Conservation (phyloP, 306 rosid genomes). For the Vigna angularis region DNA sequence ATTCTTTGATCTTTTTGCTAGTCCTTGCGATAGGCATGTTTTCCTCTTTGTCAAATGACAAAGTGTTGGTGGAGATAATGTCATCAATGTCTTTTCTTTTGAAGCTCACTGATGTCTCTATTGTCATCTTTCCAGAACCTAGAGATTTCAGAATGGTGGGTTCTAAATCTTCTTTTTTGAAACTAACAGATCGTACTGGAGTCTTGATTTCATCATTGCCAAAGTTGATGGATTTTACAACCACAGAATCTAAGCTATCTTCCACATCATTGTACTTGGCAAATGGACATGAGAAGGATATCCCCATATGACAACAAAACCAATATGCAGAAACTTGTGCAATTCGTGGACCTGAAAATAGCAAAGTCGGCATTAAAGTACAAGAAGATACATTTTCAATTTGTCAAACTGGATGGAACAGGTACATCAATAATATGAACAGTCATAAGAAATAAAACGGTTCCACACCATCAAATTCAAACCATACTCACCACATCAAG, state of each 20-base stretch:
- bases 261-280: slow-evolving; percentile 64
- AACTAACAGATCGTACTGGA: slow-evolving; percentile 73
- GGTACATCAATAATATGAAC: slow-evolving; percentile 13
- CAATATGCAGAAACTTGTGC: slow-evolving; percentile 38
- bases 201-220: slow-evolving; percentile 65
- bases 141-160: slow-evolving; percentile 64
- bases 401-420: background rate
- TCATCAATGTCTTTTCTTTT: slow-evolving; percentile 59
- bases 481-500: slow-evolving; percentile 37
- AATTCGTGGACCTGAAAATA: slow-evolving; percentile 53
- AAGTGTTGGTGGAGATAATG: slow-evolving; percentile 47
- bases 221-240: slow-evolving; percentile 74
- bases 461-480: slow-evolving; percentile 16
- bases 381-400: slow-evolving; percentile 31
- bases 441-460: background rate
- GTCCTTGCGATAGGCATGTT: slow-evolving; percentile 30
- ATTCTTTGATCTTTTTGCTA: slow-evolving; percentile 53
- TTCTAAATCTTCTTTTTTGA: slow-evolving; percentile 69
- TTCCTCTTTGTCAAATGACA: slow-evolving; percentile 52
- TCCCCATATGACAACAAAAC: slow-evolving; percentile 69
- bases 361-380: slow-evolving; percentile 37
- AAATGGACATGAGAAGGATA: slow-evolving; percentile 79
- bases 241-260: slow-evolving; percentile 63
- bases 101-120: slow-evolving; percentile 84
- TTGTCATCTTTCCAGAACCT: slow-evolving; percentile 74